Conservation (phyloP, 73 alveolate species). For the Symbiodinium pilosum region DNA sequence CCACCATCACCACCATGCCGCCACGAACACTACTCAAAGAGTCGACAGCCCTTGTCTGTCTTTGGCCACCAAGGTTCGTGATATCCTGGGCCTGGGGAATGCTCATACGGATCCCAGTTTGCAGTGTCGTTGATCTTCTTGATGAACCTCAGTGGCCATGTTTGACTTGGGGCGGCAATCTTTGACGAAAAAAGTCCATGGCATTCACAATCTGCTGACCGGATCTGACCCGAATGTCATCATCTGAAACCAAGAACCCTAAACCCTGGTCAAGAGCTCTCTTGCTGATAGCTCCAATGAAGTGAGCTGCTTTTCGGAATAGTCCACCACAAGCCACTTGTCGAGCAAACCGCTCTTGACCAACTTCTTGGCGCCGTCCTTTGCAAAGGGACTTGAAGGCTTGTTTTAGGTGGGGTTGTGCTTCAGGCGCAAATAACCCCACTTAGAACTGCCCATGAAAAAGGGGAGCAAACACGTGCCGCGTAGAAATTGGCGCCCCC, state of each 20-base stretch:
- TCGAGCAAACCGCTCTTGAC: constrained; percentile 7
- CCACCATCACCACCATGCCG: too few relatives aligned
- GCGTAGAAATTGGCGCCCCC: too few relatives aligned
- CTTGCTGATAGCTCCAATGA: too few relatives aligned
- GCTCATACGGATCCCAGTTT: constrained; percentile 34
- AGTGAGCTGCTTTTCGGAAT: constrained; percentile 11
- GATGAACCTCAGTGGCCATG: constrained; percentile 28
- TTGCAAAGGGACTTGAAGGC: not conserved
- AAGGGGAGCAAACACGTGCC: not conserved
- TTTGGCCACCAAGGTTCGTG: not conserved
- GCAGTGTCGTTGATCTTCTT: constrained; percentile 7
- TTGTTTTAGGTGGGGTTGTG: too few relatives aligned
- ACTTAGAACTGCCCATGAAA: not conserved
- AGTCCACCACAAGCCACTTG: constrained; percentile 33
- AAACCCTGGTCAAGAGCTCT: too few relatives aligned
- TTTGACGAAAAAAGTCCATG: too few relatives aligned
- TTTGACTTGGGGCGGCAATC: too few relatives aligned
- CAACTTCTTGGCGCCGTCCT: constrained; percentile 14
- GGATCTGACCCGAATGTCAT: too few relatives aligned
- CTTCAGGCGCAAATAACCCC: not conserved
- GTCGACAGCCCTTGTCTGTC: too few relatives aligned
- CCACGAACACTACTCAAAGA: too few relatives aligned
- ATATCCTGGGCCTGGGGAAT: not conserved
- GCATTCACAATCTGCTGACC: too few relatives aligned
- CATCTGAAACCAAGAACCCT: too few relatives aligned